These are phyloP conservation scores for Boletus eberwhitei DNA, from an alignment of 768 basidiomycete genomes.

Conservation along the genomic window DNA sequence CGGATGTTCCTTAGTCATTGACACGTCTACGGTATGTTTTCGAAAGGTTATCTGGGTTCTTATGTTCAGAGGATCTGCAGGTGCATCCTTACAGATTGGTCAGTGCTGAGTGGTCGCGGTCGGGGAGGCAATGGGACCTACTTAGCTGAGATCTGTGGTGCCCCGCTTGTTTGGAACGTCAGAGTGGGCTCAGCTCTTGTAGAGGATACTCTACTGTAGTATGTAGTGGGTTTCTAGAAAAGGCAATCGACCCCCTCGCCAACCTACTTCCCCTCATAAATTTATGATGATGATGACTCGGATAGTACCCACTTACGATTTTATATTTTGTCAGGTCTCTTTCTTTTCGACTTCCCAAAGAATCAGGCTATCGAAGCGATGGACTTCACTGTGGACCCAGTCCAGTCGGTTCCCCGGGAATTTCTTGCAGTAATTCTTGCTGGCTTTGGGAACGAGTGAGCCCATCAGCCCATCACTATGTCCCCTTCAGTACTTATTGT, in stretches of 20 bases:
- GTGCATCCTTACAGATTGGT: not conserved
- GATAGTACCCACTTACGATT: not conserved
- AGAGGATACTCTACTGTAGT: no score
- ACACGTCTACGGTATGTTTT: constrained; percentile 18
- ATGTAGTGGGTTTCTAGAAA: constrained; percentile 18
- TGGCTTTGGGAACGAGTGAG: constrained; percentile 90
- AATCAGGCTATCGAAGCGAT: constrained; percentile 32
- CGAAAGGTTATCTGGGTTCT: not conserved
- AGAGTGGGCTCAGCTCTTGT: no score
- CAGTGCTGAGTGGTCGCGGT: not conserved
- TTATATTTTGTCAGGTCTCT: not conserved
- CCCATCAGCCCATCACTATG: not conserved
- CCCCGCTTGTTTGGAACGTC: not conserved
- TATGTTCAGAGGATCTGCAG: not conserved
- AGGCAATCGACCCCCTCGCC: constrained; percentile 12
- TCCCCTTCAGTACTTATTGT: not conserved
- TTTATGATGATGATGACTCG: constrained; percentile 11
- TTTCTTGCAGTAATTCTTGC: constrained; percentile 87
- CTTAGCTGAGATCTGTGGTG: not conserved
- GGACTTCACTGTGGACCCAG: constrained; percentile 60
- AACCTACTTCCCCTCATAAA: no score
- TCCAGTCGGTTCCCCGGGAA: constrained; percentile 59
- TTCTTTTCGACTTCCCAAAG: not conserved
- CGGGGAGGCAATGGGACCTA: not conserved
- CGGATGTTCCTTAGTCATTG: constrained; percentile 80